A percentile compares a stretch with the other conserved stretches of the same genome.
Evolutionary conservation across 2,329 filamentous ascomycete genomes (phyloP).

Genomic region (Pseudogymnoascus verrucosus): DNA sequence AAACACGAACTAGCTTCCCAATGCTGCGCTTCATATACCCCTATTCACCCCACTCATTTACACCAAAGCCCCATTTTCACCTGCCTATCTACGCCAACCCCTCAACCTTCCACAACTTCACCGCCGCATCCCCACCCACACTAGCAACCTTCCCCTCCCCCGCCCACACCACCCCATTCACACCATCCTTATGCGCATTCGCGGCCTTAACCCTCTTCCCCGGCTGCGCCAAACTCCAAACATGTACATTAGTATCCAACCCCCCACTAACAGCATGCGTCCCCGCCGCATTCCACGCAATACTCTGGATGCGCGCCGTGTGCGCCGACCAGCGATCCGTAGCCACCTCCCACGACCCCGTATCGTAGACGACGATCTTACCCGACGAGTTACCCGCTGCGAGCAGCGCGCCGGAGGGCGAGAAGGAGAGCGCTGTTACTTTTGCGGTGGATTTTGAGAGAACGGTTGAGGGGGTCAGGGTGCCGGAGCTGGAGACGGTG

Average conservation of each 20-base stretch:
- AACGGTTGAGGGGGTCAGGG: conserved; percentile 35
- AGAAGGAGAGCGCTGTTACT: conserved; percentile 79
- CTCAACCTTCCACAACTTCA: conserved; percentile 75
- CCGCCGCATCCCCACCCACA: conserved; percentile 75
- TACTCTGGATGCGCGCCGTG: conserved; percentile 56
- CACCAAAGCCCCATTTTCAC: not conserved
- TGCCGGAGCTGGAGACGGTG: conserved; percentile 44
- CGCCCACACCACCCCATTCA: conserved; percentile 80
- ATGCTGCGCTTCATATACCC: not conserved
- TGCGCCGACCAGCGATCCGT: conserved; percentile 74
- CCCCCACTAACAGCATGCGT: conserved; percentile 76
- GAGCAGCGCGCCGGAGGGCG: conserved; percentile 64
- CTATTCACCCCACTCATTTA: not conserved
- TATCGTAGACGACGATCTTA: conserved; percentile 77
- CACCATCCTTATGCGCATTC: conserved; percentile 94
- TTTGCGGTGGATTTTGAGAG: conserved; percentile 62
- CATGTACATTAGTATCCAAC: conserved; percentile 83
- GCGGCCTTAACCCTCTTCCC: conserved; percentile 74
- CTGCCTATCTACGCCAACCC: not conserved
- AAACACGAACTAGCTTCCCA: not conserved
- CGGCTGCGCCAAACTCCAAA: conserved; percentile 81
- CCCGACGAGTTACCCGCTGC: conserved; percentile 78
- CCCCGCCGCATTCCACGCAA: conserved; percentile 71
- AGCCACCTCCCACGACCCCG: conserved; percentile 57
- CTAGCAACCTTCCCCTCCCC: conserved; percentile 59